phyloP scores from a whole-genome alignment of 306 rosid species.

The Fragaria ananassa region DNA sequence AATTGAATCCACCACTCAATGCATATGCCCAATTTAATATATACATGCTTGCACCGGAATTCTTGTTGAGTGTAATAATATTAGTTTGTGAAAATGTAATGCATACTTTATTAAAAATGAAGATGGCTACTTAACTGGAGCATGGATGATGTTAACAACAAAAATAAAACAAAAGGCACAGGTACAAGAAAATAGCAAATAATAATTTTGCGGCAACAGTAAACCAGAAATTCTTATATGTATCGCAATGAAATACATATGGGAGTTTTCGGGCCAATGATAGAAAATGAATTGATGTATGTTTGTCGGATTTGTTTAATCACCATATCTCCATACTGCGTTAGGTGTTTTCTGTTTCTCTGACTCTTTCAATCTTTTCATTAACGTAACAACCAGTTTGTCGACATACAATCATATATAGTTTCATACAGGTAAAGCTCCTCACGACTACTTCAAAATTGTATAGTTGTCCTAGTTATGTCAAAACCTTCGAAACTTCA shows the following conservation, averaged over 20 bases:
- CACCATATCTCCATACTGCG: not conserved
- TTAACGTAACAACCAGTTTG: not conserved
- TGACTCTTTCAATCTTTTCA: not conserved
- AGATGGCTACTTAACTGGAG: not conserved
- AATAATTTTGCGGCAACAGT: no score
- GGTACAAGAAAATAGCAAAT: no score
- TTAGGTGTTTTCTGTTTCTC: not conserved
- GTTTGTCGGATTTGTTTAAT: not conserved
- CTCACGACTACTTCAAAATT: constrained; percentile 6
- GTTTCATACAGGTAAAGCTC: not conserved
- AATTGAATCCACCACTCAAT: constrained; percentile 18
- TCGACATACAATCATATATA: not conserved
- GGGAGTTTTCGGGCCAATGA: no score
- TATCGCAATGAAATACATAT: no score
- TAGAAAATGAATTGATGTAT: no score
- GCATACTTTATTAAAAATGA: not conserved
- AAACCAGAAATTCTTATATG: no score
- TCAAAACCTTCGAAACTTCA: not conserved
- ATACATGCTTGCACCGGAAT: not conserved
- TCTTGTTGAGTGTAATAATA: not conserved
- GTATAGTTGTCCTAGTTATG: not conserved
- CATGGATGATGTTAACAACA: not conserved
- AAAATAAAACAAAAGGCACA: no score
- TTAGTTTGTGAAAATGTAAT: not conserved
- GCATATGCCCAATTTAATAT: not conserved